Base-by-base conservation (phyloP, 2,329 filamentous ascomycete genomes). In the Calonectria naviculata region DNA sequence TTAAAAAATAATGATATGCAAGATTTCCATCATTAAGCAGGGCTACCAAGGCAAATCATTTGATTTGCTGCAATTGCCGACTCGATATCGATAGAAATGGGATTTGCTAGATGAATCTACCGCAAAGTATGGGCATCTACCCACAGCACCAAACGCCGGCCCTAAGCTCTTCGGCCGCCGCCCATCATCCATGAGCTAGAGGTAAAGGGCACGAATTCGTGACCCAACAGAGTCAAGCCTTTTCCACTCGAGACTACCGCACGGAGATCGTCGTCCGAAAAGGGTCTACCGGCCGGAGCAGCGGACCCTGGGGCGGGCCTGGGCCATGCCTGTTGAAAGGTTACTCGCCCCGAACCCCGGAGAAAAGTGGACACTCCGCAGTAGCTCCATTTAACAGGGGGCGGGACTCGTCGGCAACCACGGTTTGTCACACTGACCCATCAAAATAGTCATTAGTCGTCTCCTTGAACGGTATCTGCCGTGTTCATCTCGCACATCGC, bases 111-210 rank as follows among this genome's bases (percentile, higher is more conserved):
- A 78, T 78, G 71, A 75, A 72, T 75, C 67, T 73, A 67, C 71
- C 70, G 72, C 72, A 62, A 67, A 66, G 73, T 74, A 74, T 71
- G 73, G 65, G 68, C 65, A 74, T 71, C 64, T 74, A 72, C 65
- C 54, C 65, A 49, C 65, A 41, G 26, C 15, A 15, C 61, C 71
- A 77, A 78, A 78, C 75, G 67, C 80, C 79, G 78, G 77, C 76
- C 75, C 72, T 78, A 79, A 78, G 71, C 65, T 71, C 71, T 71
- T 79, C 77, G 80, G 81, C 78, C 79, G 79, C 79, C 79, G 80
- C 75, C 72, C 73, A 70, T 75, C 24, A 68, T 72, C 71, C 71
- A 76, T 68, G 65, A 68, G 73, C 72, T 64, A 75, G 56, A 74
- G 63, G 47, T 46, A 62, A 66, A 75, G 73, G 65, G 66, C 73